phyloP scores from a whole-genome alignment of 169 alveolate species.

The Eimeria brunetti region DNA sequence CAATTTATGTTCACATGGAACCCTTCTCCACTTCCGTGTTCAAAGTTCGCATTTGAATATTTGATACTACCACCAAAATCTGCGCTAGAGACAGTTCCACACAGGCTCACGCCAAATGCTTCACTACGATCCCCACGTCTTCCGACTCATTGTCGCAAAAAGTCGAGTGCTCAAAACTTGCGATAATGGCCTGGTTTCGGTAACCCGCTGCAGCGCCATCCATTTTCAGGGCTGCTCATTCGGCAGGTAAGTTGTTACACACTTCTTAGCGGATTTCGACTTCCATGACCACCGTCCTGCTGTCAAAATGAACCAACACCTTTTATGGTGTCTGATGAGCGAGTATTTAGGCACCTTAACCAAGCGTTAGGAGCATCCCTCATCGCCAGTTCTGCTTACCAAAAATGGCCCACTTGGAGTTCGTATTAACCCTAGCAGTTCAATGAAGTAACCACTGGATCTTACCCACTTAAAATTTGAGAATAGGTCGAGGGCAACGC shows the following conservation, averaged over 20 bases:
- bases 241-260: slow-evolving; percentile 96
- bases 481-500: slow-evolving; percentile 91
- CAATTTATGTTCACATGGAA: slow-evolving; percentile 95
- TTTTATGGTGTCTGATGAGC: slow-evolving; percentile 95
- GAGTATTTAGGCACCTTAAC: slow-evolving; percentile 95
- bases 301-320: slow-evolving; percentile 93
- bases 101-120: neutral
- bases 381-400: slow-evolving; percentile 97
- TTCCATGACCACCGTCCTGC: slow-evolving; percentile 96
- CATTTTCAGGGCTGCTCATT: slow-evolving; percentile 95
- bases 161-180: too few species aligned
- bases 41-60: slow-evolving; percentile 95
- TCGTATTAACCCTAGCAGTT: slow-evolving; percentile 88
- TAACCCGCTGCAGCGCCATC: slow-evolving; percentile 92
- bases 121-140: slow-evolving; percentile 1
- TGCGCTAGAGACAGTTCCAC: neutral
- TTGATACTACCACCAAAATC: slow-evolving; percentile 94
- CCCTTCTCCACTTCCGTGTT: slow-evolving; percentile 97
- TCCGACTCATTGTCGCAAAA: neutral
- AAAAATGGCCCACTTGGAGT: slow-evolving; percentile 95
- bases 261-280: slow-evolving; percentile 96
- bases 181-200: too few species aligned
- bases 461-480: slow-evolving; percentile 23
- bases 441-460: too few species aligned
- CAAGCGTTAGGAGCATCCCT: slow-evolving; percentile 95